A percentile compares a stretch with the other conserved stretches of the same genome.
Evolutionary conservation across 768 basidiomycete species (phyloP).

Genomic region (Mycena leptocephala): DNA sequence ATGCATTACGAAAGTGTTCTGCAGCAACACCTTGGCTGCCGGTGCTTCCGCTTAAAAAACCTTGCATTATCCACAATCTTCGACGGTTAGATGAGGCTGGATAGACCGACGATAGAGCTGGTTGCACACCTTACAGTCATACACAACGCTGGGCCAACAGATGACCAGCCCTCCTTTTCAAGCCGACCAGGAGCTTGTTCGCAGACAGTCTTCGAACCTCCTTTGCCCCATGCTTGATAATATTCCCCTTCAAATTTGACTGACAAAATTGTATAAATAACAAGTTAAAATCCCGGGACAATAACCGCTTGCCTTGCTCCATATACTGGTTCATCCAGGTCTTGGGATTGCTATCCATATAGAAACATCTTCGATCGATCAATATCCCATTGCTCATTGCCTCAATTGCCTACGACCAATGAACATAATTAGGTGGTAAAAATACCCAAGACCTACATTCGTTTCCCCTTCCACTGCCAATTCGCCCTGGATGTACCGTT

Average conservation of each 20-base stretch:
- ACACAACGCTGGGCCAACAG: constrained; percentile 21
- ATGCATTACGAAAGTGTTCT: constrained; percentile 3
- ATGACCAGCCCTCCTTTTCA: constrained; percentile 11
- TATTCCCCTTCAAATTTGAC: constrained; percentile 27
- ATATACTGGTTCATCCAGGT: constrained; percentile 12
- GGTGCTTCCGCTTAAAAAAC: constrained; percentile 22
- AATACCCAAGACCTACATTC: neutral
- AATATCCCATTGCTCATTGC: constrained; percentile 19
- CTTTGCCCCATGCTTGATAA: constrained; percentile 26
- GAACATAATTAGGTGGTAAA: neutral
- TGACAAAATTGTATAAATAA: neutral
- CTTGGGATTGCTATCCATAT: constrained; percentile 15
- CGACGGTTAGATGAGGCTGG: neutral
- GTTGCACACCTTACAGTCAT: constrained; percentile 23
- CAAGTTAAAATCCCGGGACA: neutral
- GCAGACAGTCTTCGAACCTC: constrained; percentile 7
- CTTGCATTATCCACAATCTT: constrained; percentile 31
- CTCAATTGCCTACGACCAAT: constrained; percentile 5
- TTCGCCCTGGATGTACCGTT: constrained; percentile 8
- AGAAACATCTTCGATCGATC: constrained; percentile 25
- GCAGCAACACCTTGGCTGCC: constrained; percentile 6
- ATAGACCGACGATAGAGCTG: neutral
- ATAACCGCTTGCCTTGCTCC: constrained; percentile 10
- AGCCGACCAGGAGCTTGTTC: constrained; percentile 21
- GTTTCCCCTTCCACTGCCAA: constrained; percentile 13